Percentiles rank a stretch among this genome's conserved stretches.
phyloP scores from a whole-genome alignment of 345 rosid genomes.

The Syzygium aqueum region DNA sequence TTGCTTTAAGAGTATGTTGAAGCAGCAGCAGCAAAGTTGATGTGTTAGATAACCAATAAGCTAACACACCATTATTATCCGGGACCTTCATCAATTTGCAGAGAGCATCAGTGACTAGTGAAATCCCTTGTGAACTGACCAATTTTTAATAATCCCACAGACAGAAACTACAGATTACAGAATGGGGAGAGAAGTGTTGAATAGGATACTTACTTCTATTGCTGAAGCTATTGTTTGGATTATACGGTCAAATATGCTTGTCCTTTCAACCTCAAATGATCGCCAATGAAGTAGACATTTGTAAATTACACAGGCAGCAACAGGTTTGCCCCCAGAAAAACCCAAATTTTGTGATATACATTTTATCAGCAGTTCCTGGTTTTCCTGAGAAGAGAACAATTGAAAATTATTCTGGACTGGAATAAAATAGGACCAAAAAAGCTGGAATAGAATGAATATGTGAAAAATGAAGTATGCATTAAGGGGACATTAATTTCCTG shows the following conservation, averaged over 20 bases:
- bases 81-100: conserved; percentile 44
- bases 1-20: conserved; percentile 94
- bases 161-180: conserved; percentile 10
- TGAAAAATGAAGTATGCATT: neutral
- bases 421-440: neutral
- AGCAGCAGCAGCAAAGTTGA: conserved; percentile 77
- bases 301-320: conserved; percentile 92
- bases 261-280: conserved; percentile 97
- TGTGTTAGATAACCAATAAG: conserved; percentile 96
- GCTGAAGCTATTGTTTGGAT: conserved; percentile 93
- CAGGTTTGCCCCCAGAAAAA: conserved; percentile 79
- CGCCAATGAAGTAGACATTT: conserved; percentile 98
- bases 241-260: conserved; percentile 87
- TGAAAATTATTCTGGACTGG: neutral
- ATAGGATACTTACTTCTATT: conserved; percentile 47
- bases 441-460: neutral
- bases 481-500: neutral
- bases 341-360: conserved; percentile 91
- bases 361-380: conserved; percentile 81
- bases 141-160: neutral
- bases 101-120: conserved; percentile 1
- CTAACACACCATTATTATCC: conserved; percentile 69
- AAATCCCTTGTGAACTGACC: conserved; percentile 5
- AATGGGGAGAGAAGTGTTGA: conserved; percentile 13
- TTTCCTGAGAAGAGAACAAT: conserved; percentile 45